phyloP scores from a whole-genome alignment of 805 yeast species.

The Starmerella ratchasimensis region DNA sequence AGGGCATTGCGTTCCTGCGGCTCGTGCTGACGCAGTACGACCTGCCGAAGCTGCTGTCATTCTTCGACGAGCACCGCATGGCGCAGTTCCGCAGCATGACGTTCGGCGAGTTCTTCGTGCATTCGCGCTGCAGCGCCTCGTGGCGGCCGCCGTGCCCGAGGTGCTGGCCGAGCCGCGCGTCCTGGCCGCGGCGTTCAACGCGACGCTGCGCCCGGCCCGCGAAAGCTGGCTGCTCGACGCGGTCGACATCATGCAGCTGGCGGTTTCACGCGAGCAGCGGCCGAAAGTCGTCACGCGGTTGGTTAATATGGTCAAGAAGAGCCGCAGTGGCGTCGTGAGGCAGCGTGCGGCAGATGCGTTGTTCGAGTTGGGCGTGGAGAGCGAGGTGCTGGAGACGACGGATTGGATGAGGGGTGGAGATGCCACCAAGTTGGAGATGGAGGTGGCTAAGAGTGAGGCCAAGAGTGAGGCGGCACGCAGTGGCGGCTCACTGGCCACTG shows the following conservation, averaged over 20 bases:
- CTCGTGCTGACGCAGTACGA: slow-evolving; percentile 62
- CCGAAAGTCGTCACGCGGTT: slow-evolving; percentile 17
- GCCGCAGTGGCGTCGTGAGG: slow-evolving; percentile 28
- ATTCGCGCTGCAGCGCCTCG: not conserved
- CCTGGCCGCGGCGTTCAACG: slow-evolving; percentile 39
- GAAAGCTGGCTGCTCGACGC: slow-evolving; percentile 20
- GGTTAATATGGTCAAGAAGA: slow-evolving; percentile 24
- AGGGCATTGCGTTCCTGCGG: slow-evolving; percentile 76
- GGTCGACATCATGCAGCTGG: slow-evolving; percentile 10
- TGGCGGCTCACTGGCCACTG: too few relatives aligned
- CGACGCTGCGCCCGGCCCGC: slow-evolving; percentile 37
- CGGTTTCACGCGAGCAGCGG: not conserved
- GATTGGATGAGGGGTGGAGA: too few relatives aligned
- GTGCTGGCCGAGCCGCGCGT: slow-evolving; percentile 28
- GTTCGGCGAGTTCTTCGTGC: slow-evolving; percentile 65
- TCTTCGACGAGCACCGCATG: slow-evolving; percentile 55
- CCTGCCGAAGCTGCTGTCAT: slow-evolving; percentile 56
- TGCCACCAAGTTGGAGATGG: too few relatives aligned
- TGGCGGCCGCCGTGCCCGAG: too few relatives aligned
- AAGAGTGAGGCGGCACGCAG: too few relatives aligned
- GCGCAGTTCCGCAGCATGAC: slow-evolving; percentile 49
- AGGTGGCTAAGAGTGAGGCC: too few relatives aligned
- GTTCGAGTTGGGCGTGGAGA: slow-evolving; percentile 25
- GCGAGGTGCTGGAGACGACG: not conserved
- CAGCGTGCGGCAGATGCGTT: slow-evolving; percentile 32